Evolutionary conservation across 78 protist genomes (phyloP).

Genomic region (Ministeria vibrans): DNA sequence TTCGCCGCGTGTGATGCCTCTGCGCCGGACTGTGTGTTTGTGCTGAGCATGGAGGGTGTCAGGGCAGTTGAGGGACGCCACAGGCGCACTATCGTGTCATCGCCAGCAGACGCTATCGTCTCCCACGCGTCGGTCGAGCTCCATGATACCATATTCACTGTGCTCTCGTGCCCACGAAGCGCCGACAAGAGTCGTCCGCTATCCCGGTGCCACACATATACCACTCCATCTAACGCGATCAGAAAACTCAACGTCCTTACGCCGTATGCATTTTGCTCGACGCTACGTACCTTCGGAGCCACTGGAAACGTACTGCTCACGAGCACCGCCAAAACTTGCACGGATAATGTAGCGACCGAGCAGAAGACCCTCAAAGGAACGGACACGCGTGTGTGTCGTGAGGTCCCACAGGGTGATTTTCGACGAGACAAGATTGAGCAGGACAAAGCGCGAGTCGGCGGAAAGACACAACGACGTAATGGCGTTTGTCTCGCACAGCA

Average conservation of each 20-base stretch:
- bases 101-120: conserved; percentile 46
- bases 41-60: no score
- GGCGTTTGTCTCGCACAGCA: conserved; percentile 41
- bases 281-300: conserved; percentile 40
- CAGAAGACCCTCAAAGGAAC: conserved; percentile 33
- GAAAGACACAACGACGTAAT: conserved; percentile 43
- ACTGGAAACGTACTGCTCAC: conserved; percentile 30
- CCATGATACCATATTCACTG: conserved; percentile 59
- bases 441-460: conserved; percentile 14
- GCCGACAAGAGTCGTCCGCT: conserved; percentile 36
- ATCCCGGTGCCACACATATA: conserved; percentile 59
- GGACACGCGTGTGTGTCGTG: conserved; percentile 16
- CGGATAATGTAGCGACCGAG: conserved; percentile 55
- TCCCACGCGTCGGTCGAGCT: conserved; percentile 19
- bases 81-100: conserved; percentile 14
- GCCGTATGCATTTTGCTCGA: neutral
- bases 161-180: conserved; percentile 50
- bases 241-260: neutral
- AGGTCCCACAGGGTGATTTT: conserved; percentile 63
- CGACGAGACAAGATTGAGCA: neutral
- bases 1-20: no score
- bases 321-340: conserved; percentile 65
- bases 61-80: no score
- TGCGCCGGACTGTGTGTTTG: no score
- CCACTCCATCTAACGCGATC: conserved; percentile 22